phyloP scores from a whole-genome alignment of 192 early-diverging fungal genomes.

The Paraglomus occultum region DNA sequence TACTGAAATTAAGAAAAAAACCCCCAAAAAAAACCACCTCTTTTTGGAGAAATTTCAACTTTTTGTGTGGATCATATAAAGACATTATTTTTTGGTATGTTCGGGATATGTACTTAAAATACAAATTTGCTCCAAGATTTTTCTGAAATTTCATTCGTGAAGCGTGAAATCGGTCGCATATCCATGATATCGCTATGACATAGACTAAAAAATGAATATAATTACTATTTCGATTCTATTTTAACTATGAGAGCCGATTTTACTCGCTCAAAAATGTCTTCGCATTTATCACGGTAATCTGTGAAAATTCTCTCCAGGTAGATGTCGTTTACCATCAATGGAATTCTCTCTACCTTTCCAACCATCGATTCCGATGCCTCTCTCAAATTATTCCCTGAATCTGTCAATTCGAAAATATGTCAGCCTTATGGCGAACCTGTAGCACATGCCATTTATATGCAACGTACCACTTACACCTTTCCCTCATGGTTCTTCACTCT shows the following conservation, averaged over 20 bases:
- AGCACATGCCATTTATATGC: conserved; percentile 20
- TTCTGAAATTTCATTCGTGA: conserved; percentile 6
- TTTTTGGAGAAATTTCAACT: no score
- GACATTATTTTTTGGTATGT: no score
- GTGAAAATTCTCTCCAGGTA: conserved; percentile 16
- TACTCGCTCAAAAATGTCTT: conserved; percentile 25
- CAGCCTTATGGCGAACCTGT: conserved; percentile 20
- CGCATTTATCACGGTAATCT: conserved; percentile 26
- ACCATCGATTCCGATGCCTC: conserved; percentile 19
- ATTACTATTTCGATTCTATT: conserved; percentile 15
- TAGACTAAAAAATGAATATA: conserved; percentile 21
- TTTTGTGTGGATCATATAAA: no score
- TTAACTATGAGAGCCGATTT: conserved; percentile 1
- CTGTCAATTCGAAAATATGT: conserved; percentile 24
- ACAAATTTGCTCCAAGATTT: conserved; percentile 13
- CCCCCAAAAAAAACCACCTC: no score
- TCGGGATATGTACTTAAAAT: conserved; percentile 11
- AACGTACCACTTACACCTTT: conserved; percentile 21
- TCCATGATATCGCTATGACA: conserved; percentile 25
- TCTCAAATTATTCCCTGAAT: conserved; percentile 15
- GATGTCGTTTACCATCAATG: conserved; percentile 5
- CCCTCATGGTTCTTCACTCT: conserved; percentile 12
- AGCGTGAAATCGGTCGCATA: conserved; percentile 7
- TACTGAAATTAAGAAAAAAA: no score
- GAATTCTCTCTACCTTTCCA: conserved; percentile 14